Evolutionary conservation across 2,329 filamentous ascomycete genomes (phyloP).

Genomic region (Karstenula rhodostoma): DNA sequence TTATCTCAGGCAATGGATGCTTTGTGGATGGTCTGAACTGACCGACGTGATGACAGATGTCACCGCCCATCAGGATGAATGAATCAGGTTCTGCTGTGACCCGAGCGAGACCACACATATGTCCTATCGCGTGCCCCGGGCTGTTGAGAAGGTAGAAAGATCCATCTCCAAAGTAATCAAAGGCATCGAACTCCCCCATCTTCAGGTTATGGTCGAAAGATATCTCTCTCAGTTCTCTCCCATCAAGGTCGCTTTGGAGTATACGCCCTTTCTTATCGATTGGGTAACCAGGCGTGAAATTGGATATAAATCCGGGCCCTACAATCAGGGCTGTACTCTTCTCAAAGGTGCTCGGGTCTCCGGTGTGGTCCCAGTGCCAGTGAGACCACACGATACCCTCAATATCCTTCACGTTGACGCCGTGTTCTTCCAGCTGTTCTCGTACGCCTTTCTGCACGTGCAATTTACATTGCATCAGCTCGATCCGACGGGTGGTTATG

Average conservation of each 20-base stretch:
- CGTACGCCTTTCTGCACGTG: too few species aligned
- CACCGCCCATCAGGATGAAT: slow-evolving; percentile 40
- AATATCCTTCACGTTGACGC: too few species aligned
- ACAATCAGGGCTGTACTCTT: slow-evolving; percentile 57
- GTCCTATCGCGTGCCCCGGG: slow-evolving; percentile 62
- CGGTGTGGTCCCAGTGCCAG: slow-evolving; percentile 60
- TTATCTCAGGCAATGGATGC: slow-evolving; percentile 29
- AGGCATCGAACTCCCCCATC: slow-evolving; percentile 57
- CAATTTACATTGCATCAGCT: too few species aligned
- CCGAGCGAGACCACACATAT: slow-evolving; percentile 60
- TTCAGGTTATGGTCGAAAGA: slow-evolving; percentile 20
- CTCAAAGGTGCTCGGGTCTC: slow-evolving; percentile 58
- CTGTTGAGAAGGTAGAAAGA: slow-evolving; percentile 64
- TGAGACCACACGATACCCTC: slow-evolving; percentile 34
- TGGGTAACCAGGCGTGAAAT: slow-evolving; percentile 59
- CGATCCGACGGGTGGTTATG: background rate
- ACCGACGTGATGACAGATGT: slow-evolving; percentile 38
- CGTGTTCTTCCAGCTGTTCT: too few species aligned
- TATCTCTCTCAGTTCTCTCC: slow-evolving; percentile 3
- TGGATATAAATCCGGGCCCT: slow-evolving; percentile 60
- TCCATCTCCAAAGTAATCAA: slow-evolving; percentile 65
- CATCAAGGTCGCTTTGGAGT: background rate
- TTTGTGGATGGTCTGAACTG: slow-evolving; percentile 35
- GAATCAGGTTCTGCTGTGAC: slow-evolving; percentile 40
- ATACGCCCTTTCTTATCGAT: slow-evolving; percentile 9